Evolutionary conservation across 371 early-diverging fungal genomes (phyloP).

Genomic region (Mucor irregularis): DNA sequence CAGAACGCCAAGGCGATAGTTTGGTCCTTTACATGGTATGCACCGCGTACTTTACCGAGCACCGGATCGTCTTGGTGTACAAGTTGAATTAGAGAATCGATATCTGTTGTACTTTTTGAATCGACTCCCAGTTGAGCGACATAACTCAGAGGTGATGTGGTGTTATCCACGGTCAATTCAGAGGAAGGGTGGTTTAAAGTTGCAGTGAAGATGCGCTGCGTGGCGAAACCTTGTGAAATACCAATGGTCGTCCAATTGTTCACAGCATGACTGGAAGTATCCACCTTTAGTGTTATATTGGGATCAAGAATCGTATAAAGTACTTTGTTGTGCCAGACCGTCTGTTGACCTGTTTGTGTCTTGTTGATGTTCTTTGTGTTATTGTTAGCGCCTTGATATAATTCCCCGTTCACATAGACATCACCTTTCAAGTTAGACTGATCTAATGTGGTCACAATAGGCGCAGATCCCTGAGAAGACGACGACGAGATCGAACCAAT

Average conservation of each 20-base stretch:
- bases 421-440: conserved; percentile 27
- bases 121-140: conserved; percentile 13
- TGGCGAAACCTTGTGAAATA: conserved; percentile 20
- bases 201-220: conserved; percentile 23
- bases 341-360: neutral
- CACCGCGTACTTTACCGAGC: conserved; percentile 12
- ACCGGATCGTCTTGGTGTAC: conserved; percentile 7
- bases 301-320: conserved; percentile 15
- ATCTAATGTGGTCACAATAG: conserved; percentile 25
- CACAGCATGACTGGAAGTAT: conserved; percentile 4
- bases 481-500: conserved; percentile 10
- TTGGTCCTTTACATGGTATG: conserved; percentile 3
- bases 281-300: conserved; percentile 12
- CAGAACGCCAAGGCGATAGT: conserved; percentile 25
- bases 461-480: neutral
- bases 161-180: neutral
- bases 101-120: neutral
- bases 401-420: conserved; percentile 18
- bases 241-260: conserved; percentile 28
- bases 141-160: neutral
- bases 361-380: neutral
- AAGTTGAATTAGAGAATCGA: neutral
- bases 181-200: conserved; percentile 12
- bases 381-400: neutral
- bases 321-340: conserved; percentile 27